These are phyloP conservation scores for Arctostaphylos glauca DNA, from an alignment of 148 eudicot species.

Conservation along the genomic window DNA sequence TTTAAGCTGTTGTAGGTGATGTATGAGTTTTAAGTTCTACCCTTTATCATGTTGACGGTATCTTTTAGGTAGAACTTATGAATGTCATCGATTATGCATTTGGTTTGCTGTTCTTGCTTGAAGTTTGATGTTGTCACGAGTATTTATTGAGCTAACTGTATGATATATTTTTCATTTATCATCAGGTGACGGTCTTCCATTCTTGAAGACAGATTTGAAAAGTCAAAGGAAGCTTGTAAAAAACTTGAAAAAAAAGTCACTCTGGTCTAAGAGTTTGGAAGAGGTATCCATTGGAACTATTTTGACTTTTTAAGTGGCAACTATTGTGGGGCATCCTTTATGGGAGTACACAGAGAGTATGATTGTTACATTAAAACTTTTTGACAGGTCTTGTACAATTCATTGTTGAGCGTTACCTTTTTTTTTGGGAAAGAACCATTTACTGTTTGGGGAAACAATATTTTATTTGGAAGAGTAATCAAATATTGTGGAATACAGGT, in stretches of 20 bases:
- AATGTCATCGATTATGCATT: background rate
- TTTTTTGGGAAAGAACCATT: background rate
- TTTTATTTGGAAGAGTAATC: constrained; percentile 2
- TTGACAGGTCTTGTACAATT: background rate
- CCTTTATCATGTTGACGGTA: background rate
- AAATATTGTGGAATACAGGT: constrained; percentile 31
- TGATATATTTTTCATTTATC: background rate
- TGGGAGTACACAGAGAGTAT: background rate
- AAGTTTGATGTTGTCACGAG: background rate
- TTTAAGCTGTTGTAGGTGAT: too few relatives aligned
- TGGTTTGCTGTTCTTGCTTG: background rate
- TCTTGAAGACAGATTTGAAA: constrained; percentile 39
- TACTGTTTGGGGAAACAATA: background rate
- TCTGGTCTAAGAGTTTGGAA: constrained; percentile 69
- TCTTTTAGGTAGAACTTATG: background rate
- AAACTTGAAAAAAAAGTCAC: constrained; percentile 55
- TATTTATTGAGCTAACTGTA: background rate
- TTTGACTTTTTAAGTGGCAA: background rate
- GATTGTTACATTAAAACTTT: background rate
- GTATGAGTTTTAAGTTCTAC: background rate
- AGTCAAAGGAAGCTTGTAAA: constrained; percentile 50
- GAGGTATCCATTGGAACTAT: constrained; percentile 44
- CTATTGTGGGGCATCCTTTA: background rate
- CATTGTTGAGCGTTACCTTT: background rate
- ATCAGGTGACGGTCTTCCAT: constrained; percentile 32